A percentile compares a stretch with the other conserved stretches of the same genome.
Conservation (phyloP, 2,329 filamentous ascomycete genomes). For the Colletotrichum scovillei region DNA sequence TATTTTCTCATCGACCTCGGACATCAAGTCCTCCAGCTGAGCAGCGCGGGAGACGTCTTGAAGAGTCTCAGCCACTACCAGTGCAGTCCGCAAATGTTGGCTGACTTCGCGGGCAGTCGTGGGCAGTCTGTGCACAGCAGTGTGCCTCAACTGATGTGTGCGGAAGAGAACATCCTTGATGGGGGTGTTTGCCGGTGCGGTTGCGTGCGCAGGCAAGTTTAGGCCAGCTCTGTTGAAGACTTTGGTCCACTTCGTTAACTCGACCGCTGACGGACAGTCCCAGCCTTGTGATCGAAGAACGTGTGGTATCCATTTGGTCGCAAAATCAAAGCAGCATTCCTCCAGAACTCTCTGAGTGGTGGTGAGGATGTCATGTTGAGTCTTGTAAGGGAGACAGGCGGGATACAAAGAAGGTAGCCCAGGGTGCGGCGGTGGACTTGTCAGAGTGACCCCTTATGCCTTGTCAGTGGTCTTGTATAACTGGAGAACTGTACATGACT, state of each 20-base stretch:
- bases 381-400: conserved; percentile 46
- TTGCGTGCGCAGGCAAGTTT: conserved; percentile 37
- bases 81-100: conserved; percentile 42
- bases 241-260: conserved; percentile 49
- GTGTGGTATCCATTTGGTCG: conserved; percentile 44
- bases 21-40: conserved; percentile 43
- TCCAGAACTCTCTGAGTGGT: conserved; percentile 49
- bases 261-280: conserved; percentile 47
- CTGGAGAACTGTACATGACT: not conserved
- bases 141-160: conserved; percentile 40
- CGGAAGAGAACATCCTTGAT: not conserved
- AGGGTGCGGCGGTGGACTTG: not conserved
- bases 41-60: conserved; percentile 42
- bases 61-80: conserved; percentile 42
- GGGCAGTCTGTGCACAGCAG: conserved; percentile 46
- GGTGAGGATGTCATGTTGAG: conserved; percentile 50
- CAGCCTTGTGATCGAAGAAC: conserved; percentile 43
- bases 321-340: conserved; percentile 52
- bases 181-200: conserved; percentile 36
- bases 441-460: not conserved
- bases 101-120: conserved; percentile 42
- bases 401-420: conserved; percentile 43
- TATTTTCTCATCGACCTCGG: conserved; percentile 43
- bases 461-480: not conserved
- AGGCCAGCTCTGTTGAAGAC: conserved; percentile 39